Percentiles rank a stretch among this genome's conserved stretches.
phyloP scores from a whole-genome alignment of 768 basidiomycete genomes.

The Cyathus striatus region DNA sequence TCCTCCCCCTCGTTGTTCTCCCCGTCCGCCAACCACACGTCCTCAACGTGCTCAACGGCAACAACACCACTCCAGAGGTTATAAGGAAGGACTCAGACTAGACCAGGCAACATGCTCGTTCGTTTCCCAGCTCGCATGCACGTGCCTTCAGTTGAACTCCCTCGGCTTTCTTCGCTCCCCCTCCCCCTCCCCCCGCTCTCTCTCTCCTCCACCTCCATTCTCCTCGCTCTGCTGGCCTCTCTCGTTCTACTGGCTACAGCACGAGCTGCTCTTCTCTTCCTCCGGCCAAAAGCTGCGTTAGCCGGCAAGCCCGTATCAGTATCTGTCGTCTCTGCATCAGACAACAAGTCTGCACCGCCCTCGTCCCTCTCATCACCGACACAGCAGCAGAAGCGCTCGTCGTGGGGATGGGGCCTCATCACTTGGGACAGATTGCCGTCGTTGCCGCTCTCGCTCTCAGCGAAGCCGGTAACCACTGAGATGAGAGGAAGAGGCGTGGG shows the following conservation, averaged over 20 bases:
- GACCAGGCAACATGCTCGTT: conserved; percentile 15
- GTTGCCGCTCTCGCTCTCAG: conserved; percentile 17
- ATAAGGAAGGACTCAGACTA: too few species aligned
- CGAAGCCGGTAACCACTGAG: conserved; percentile 6
- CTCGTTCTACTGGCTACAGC: conserved; percentile 18
- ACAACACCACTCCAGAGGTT: too few species aligned
- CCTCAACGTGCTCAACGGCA: too few species aligned
- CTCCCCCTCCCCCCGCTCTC: conserved; percentile 6
- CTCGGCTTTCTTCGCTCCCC: conserved; percentile 11
- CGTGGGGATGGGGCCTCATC: conserved; percentile 17
- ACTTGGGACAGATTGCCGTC: conserved; percentile 20
- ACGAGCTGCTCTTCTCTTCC: conserved; percentile 11
- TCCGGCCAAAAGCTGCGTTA: conserved; percentile 5
- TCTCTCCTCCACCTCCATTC: conserved; percentile 17
- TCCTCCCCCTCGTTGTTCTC: not conserved
- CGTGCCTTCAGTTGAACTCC: conserved; percentile 12
- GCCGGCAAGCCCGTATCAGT: conserved; percentile 4
- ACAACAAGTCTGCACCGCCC: conserved; percentile 13
- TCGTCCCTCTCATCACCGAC: too few species aligned
- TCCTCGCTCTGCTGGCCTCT: conserved; percentile 20
- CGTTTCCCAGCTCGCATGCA: conserved; percentile 6
- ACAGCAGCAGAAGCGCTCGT: conserved; percentile 9
- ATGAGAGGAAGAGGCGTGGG: conserved; percentile 15
- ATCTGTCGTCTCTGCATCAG: conserved; percentile 4
- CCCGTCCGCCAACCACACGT: not conserved